A percentile compares a stretch with the other conserved stretches of the same genome.
Conservation (phyloP, 768 basidiomycete species). For the Auricularia cornea region DNA sequence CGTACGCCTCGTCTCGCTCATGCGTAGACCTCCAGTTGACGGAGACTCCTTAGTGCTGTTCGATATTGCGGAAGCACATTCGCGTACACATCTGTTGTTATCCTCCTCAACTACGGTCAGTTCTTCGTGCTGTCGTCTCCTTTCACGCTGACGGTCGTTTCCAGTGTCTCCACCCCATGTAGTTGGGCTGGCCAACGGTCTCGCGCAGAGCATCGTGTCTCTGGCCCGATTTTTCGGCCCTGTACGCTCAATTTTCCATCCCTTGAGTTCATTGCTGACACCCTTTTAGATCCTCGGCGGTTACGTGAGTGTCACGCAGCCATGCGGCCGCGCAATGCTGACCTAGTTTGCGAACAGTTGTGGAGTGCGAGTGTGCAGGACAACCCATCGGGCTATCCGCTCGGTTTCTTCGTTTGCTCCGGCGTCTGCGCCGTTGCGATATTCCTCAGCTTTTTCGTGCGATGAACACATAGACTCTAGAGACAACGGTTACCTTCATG, state of each 20-base stretch:
- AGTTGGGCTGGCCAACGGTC: constrained; percentile 88
- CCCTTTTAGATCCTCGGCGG: constrained; percentile 52
- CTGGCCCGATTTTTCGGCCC: constrained; percentile 88
- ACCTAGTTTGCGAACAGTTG: constrained; percentile 33
- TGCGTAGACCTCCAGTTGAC: neutral
- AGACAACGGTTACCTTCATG: too few species aligned
- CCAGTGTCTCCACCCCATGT: constrained; percentile 80
- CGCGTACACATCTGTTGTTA: constrained; percentile 83
- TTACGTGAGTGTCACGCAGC: constrained; percentile 47
- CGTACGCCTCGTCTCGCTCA: constrained; percentile 41
- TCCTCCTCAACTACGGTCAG: constrained; percentile 61
- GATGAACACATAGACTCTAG: constrained; percentile 25
- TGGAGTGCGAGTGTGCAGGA: constrained; percentile 68
- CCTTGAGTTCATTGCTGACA: neutral
- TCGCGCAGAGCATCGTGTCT: constrained; percentile 92
- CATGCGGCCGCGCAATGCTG: neutral
- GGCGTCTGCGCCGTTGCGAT: constrained; percentile 53
- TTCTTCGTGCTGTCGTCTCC: constrained; percentile 24
- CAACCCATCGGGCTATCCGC: constrained; percentile 60
- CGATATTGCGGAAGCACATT: constrained; percentile 86
- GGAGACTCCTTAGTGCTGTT: constrained; percentile 47
- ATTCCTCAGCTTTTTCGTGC: constrained; percentile 66
- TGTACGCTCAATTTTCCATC: constrained; percentile 15
- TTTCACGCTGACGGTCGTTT: too few species aligned
- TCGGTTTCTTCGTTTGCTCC: constrained; percentile 65